Conservation (phyloP, 768 basidiomycete genomes). For the Gloeophyllum trabeum region DNA sequence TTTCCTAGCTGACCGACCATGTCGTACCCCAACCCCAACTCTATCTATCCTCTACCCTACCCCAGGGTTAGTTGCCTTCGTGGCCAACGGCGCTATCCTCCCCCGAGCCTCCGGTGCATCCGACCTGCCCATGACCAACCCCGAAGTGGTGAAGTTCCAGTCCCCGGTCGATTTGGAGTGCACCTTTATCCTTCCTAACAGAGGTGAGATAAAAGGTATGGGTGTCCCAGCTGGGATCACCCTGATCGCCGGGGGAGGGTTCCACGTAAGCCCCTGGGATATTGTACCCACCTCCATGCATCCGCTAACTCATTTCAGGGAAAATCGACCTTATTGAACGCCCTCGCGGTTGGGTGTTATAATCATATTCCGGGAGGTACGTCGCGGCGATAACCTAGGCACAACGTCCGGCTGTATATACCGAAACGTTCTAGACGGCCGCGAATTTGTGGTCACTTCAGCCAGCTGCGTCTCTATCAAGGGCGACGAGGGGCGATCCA, state of each 20-base stretch:
- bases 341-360: no score
- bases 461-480: slow-evolving; percentile 5
- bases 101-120: slow-evolving; percentile 8
- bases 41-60: neutral
- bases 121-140: slow-evolving; percentile 5
- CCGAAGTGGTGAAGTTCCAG: slow-evolving; percentile 4
- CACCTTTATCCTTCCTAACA: no score
- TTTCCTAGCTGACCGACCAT: no score
- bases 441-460: slow-evolving; percentile 9
- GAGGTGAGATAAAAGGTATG: no score
- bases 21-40: neutral
- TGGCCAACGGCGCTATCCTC: slow-evolving; percentile 9
- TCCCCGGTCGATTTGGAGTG: slow-evolving; percentile 5
- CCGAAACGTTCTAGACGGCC: slow-evolving; percentile 8
- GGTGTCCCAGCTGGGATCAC: no score
- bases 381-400: slow-evolving; percentile 7
- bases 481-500: slow-evolving; percentile 10
- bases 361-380: no score
- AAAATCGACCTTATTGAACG: no score
- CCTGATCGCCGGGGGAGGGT: no score
- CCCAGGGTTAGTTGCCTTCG: slow-evolving; percentile 8
- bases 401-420: no score
- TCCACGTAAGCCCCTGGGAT: no score
- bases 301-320: no score
- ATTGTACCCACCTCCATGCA: no score